phyloP scores from a whole-genome alignment of 176 grass and related monocot genomes.

The Oryza longistaminata region DNA sequence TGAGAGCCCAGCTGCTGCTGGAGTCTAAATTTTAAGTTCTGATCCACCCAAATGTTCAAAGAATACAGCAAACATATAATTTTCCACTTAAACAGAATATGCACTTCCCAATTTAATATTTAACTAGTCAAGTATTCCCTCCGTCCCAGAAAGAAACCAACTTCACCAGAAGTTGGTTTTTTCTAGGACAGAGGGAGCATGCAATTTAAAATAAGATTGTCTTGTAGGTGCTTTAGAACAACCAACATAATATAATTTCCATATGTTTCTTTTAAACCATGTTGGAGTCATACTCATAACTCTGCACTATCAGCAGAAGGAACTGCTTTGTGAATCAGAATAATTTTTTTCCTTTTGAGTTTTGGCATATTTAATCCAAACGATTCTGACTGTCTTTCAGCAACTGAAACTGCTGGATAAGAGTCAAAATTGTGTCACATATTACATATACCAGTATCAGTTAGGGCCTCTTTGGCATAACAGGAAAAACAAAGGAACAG shows the following conservation, averaged over 20 bases:
- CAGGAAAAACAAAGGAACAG: neutral
- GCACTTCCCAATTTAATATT: neutral
- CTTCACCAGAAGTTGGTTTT: no score
- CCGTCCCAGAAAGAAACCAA: no score
- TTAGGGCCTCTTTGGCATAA: neutral
- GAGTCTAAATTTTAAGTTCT: neutral
- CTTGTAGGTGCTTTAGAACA: neutral
- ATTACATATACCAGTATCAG: neutral
- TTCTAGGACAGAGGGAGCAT: no score
- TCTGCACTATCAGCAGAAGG: neutral
- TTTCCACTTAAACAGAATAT: neutral
- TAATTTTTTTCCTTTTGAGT: neutral
- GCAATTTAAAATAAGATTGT: neutral
- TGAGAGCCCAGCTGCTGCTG: neutral
- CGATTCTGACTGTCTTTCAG: neutral
- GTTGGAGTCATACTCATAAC: neutral
- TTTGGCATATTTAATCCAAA: neutral
- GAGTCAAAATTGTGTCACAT: neutral
- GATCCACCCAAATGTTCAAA: neutral
- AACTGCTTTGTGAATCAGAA: constrained; percentile 5
- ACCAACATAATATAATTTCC: neutral
- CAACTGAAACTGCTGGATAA: neutral
- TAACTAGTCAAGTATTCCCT: neutral
- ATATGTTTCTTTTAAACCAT: neutral
- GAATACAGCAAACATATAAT: neutral